Percentiles rank a stretch among this genome's conserved stretches.
Evolutionary conservation across 352 stramenopile genomes (phyloP).

Genomic region (Phytophthora cactorum): DNA sequence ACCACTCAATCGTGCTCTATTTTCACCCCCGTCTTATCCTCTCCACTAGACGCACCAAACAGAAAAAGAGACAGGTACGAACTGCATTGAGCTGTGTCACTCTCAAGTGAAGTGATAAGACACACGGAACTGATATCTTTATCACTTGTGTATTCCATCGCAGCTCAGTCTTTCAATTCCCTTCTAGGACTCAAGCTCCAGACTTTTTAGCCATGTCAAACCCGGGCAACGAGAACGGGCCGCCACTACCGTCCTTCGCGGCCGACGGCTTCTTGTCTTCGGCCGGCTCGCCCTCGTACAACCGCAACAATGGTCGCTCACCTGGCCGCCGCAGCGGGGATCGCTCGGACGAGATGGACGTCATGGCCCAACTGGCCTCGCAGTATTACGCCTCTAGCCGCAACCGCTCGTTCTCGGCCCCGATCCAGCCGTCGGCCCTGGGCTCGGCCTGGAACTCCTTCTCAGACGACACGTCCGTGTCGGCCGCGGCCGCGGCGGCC

Average conservation of each 20-base stretch:
- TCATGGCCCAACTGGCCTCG: conserved; percentile 84
- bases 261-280: conserved; percentile 37
- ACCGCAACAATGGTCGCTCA: conserved; percentile 26
- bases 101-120: conserved; percentile 18
- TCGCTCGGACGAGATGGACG: conserved; percentile 60
- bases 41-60: conserved; percentile 3
- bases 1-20: conserved; percentile 16
- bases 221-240: conserved; percentile 23
- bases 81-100: neutral
- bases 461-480: conserved; percentile 48
- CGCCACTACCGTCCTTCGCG: conserved; percentile 38
- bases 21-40: conserved; percentile 20
- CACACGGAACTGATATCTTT: conserved; percentile 21
- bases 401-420: conserved; percentile 76
- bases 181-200: conserved; percentile 16
- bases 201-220: conserved; percentile 20
- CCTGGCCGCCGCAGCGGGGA: conserved; percentile 13
- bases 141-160: conserved; percentile 1
- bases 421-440: conserved; percentile 66
- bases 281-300: conserved; percentile 32
- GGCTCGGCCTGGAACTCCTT: conserved; percentile 67
- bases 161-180: conserved; percentile 30
- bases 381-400: conserved; percentile 79
- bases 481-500: conserved; percentile 22
- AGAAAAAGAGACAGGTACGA: conserved; percentile 35